Base-by-base conservation (phyloP, 495 filamentous ascomycete genomes). In the Usnea hakonensis region DNA sequence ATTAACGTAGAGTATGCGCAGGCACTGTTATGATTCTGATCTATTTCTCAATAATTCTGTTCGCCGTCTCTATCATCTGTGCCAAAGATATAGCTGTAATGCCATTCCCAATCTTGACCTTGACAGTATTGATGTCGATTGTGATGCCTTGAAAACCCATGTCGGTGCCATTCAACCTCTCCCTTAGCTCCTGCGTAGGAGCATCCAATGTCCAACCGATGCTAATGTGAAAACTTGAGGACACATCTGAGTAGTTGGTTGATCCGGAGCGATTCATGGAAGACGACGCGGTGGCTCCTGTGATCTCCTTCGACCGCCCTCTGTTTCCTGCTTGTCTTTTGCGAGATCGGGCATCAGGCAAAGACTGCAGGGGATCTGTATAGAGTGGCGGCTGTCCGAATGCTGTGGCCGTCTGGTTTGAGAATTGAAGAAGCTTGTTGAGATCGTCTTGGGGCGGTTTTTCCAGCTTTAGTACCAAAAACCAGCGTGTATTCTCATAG, bases 361-460 rank as follows among this genome's bases (percentile, higher is more conserved):
- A 38, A 26, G 14, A 50, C 32, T 38, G 16, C 36, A 26, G 37
- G 28, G 19, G 43, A 37, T 55, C 37, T 23, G 50, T 64, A 69
- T 96, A 95, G 0, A 97, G 81, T n/a, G 82, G 69, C 2, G 89
- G 88, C 70, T 95, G 91, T 0, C 76, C 78, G 65, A 87, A 87
- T 6, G 58, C 65, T 21, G 74, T 72, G 2, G 85, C 83, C 0
- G 82, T 75, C 1, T 68, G 71, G 69, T 97, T 97, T 57, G 84
- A 86, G 4, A 84, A 70, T 16, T 71, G 67, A 3, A 96, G 76
- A 3, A 97, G 74, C 30, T 72, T 67, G 30, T 85, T 83, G 40
- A 97, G 73, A 65, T 81, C 76, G 53, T 87, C 77, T 17, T 80
- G 74, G 9, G 65, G 55, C 5, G 79, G 75, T 61, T 68, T 77